These are phyloP conservation scores for Hypoxylon fuscum DNA, from an alignment of 495 filamentous ascomycete species.

Conservation along the genomic window DNA sequence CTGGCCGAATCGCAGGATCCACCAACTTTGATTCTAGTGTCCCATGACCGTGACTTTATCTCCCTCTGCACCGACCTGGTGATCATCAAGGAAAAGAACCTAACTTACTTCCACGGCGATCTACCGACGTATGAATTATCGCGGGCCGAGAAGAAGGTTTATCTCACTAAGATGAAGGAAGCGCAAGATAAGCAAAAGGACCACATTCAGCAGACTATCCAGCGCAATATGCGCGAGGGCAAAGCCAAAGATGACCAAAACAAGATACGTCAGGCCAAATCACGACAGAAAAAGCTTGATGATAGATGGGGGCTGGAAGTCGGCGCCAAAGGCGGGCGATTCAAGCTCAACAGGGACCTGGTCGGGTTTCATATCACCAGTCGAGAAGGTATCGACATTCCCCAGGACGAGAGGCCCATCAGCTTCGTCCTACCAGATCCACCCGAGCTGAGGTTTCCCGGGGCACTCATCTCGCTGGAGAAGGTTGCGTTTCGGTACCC, in stretches of 20 bases:
- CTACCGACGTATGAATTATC: constrained; percentile 73
- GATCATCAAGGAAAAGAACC: constrained; percentile 71
- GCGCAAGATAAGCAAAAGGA: constrained; percentile 78
- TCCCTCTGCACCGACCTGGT: constrained; percentile 79
- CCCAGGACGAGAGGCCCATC: constrained; percentile 68
- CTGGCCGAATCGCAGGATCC: constrained; percentile 50
- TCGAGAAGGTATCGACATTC: constrained; percentile 74
- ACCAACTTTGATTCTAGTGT: constrained; percentile 74
- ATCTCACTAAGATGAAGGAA: constrained; percentile 78
- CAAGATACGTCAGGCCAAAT: constrained; percentile 79
- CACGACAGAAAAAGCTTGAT: constrained; percentile 81
- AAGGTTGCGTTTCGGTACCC: constrained; percentile 68
- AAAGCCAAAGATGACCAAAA: constrained; percentile 80
- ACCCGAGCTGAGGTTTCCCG: constrained; percentile 76
- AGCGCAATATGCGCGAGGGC: constrained; percentile 71
- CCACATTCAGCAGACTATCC: constrained; percentile 79
- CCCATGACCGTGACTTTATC: constrained; percentile 81
- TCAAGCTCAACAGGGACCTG: constrained; percentile 81
- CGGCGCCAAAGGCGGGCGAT: constrained; percentile 71
- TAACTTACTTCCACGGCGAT: constrained; percentile 75
- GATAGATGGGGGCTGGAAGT: constrained; percentile 79
- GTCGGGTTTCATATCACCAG: constrained; percentile 64
- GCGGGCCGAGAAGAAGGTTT: constrained; percentile 68
- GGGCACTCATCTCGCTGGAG: constrained; percentile 74
- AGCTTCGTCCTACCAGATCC: constrained; percentile 66